These are phyloP conservation scores for Austropuccinia psidii DNA, from an alignment of 1,284 basidiomycete species.

Conservation along the genomic window DNA sequence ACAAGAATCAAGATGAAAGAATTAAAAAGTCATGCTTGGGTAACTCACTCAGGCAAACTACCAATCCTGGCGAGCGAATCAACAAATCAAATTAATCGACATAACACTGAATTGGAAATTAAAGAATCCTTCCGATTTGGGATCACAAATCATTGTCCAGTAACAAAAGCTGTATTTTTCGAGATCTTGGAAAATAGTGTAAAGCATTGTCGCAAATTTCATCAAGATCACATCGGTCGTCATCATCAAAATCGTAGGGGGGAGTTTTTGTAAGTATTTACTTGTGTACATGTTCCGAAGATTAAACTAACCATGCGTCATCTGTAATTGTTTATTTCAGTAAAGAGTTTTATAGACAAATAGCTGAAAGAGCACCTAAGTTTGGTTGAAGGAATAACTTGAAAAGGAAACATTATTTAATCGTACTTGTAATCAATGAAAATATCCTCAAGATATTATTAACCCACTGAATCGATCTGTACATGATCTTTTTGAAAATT, in stretches of 20 bases:
- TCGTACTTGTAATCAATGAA: no score
- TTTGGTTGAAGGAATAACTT: no score
- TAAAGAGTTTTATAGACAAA: constrained; percentile 1
- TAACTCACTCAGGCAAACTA: constrained; percentile 46
- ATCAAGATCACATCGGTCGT: background rate
- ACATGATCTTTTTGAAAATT: no score
- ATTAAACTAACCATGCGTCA: no score
- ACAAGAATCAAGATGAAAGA: constrained; percentile 47
- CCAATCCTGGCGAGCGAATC: constrained; percentile 49
- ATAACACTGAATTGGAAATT: constrained; percentile 1
- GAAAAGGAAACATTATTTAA: no score
- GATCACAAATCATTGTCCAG: constrained; percentile 5
- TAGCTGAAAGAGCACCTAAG: background rate
- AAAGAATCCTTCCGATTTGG: constrained; percentile 6
- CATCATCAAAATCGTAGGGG: background rate
- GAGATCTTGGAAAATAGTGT: constrained; percentile 10
- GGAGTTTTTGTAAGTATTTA: no score
- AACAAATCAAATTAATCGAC: no score
- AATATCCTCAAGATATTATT: no score
- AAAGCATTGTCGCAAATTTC: background rate
- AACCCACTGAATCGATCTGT: no score
- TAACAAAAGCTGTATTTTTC: background rate
- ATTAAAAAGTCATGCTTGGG: constrained; percentile 50
- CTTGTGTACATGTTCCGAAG: no score
- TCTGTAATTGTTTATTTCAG: no score